Evolutionary conservation across 192 early-diverging fungal genomes (phyloP).

Genomic region (Coemansia sp.): DNA sequence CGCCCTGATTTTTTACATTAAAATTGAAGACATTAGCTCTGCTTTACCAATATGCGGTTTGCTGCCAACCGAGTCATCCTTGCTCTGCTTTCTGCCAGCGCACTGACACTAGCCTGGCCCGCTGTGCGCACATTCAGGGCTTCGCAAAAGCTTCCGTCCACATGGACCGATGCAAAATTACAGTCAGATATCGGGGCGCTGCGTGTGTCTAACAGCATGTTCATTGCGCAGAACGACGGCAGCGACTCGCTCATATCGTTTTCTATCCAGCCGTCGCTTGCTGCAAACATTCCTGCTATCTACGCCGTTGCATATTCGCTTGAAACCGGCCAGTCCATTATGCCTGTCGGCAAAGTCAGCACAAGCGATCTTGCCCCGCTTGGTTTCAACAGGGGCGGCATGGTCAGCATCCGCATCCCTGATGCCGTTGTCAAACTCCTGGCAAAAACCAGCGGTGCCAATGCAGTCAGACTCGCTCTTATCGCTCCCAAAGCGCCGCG

Average conservation of each 20-base stretch:
- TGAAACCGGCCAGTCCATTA: background rate
- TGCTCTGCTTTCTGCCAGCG: background rate
- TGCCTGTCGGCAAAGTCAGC: constrained; percentile 11
- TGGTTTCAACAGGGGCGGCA: constrained; percentile 17
- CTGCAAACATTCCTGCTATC: background rate
- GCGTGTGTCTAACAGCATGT: constrained; percentile 4
- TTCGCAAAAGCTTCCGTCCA: constrained; percentile 4
- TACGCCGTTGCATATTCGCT: constrained; percentile 20
- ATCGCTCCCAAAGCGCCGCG: constrained; percentile 5
- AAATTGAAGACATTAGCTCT: no score
- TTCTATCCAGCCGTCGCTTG: constrained; percentile 12
- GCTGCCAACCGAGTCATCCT: background rate
- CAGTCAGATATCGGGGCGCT: constrained; percentile 11
- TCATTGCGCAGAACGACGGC: constrained; percentile 2
- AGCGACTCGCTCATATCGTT: constrained; percentile 13
- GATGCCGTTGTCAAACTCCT: background rate
- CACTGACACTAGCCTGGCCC: constrained; percentile 5
- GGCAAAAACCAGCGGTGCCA: background rate
- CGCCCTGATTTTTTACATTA: no score
- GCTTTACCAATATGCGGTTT: no score
- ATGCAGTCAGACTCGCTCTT: constrained; percentile 14
- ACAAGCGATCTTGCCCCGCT: background rate
- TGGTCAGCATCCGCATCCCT: constrained; percentile 25
- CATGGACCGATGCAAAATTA: constrained; percentile 5
- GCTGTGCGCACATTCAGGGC: constrained; percentile 2